Base-by-base conservation (phyloP, 768 basidiomycete species). In the Amanita brunnescens region DNA sequence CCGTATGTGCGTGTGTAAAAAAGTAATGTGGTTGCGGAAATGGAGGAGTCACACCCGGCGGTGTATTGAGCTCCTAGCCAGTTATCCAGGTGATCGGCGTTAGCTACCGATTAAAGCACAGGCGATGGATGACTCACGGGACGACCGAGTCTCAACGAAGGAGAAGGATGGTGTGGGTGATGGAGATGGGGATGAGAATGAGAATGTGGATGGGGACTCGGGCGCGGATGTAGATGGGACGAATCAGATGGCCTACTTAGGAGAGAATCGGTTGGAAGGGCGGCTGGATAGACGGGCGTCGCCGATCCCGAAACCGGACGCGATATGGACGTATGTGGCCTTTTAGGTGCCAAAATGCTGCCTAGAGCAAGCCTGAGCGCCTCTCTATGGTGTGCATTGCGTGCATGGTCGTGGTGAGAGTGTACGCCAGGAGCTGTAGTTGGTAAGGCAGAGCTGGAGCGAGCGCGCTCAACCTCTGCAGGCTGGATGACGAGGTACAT, bases 301-400 rank as follows among this genome's bases (percentile, higher is more conserved):
- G 78, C 79, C 5, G 79, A 79, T 32, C 73, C 70, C 7, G 76
- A 72, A 45, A 69, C 68, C 21, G 76, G 73, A 51, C 57, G 57
- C 49, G 70, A 61, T 37, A 65, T 59, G 34, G 65, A 66, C n/a
- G 65, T 69, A 59, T 49, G 68, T 21, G 77, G 73, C 14, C 78
- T 76, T 73, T 79, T 80, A 77, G 80, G 80, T 9, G 75, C 66
- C 10, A 84, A 64, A 38, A 84, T 81, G 57, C 78, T 80, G 18
- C 81, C 81, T 47, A 84, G 63, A 0, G 77, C 80, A 23, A 80
- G 72, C 33, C 77, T 69, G 21, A 82, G 65, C 6, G 77, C 75
- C 52, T 78, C 75, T 39, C 70, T 70, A 54, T 77, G 74, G 48
- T 71, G 69, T 2, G 64, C 59, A 52, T 71, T 64, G 51, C 50